phyloP scores from a whole-genome alignment of 2,329 filamentous ascomycete species.

The Aspergillus quadricinctus region DNA sequence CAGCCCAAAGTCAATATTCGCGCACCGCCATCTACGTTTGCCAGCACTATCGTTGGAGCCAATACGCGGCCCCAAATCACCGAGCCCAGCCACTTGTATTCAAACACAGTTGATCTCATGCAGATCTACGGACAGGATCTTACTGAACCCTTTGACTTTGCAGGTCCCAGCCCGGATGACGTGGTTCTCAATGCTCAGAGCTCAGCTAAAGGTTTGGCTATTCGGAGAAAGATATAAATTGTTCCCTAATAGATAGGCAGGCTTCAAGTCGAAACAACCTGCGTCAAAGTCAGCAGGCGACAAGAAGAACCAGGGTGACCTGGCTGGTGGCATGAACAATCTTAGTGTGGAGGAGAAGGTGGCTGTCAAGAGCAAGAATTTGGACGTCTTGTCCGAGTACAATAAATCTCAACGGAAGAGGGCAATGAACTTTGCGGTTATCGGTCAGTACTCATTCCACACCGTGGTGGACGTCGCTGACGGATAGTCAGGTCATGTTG shows the following conservation, averaged over 20 bases:
- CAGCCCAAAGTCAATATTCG: slow-evolving; percentile 28
- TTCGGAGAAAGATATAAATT: slow-evolving; percentile 34
- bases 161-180: slow-evolving; percentile 87
- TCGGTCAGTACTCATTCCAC: slow-evolving; percentile 55
- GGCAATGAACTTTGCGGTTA: slow-evolving; percentile 84
- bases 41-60: slow-evolving; percentile 40
- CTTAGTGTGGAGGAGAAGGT: slow-evolving; percentile 48
- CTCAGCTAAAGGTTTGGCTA: slow-evolving; percentile 67
- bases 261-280: slow-evolving; percentile 41
- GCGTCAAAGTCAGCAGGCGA: slow-evolving; percentile 36
- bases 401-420: slow-evolving; percentile 71
- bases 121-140: slow-evolving; percentile 36
- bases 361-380: slow-evolving; percentile 65
- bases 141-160: slow-evolving; percentile 57
- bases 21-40: slow-evolving; percentile 50
- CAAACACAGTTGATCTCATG: slow-evolving; percentile 32
- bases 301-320: slow-evolving; percentile 40
- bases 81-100: slow-evolving; percentile 31
- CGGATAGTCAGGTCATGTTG: slow-evolving; percentile 69
- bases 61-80: slow-evolving; percentile 19
- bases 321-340: slow-evolving; percentile 47
- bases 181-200: slow-evolving; percentile 78
- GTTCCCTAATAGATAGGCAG: slow-evolving; percentile 40
- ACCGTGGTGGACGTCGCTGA: slow-evolving; percentile 12
- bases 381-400: slow-evolving; percentile 80